Evolutionary conservation across 306 rosid genomes (phyloP).

Genomic region (Pachyrhizus erosus): DNA sequence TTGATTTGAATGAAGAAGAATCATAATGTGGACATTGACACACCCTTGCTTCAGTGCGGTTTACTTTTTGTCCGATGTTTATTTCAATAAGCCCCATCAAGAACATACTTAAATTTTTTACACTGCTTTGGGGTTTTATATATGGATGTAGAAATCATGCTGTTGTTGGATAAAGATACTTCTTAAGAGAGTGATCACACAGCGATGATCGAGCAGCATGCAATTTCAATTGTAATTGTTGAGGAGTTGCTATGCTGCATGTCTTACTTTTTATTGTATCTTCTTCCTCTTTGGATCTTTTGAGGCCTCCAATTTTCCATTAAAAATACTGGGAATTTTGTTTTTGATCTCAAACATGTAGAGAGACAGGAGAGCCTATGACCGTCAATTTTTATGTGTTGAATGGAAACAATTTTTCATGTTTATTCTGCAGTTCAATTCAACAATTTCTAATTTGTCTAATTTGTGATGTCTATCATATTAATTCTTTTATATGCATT

Average conservation of each 20-base stretch:
- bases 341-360: slow-evolving; percentile 53
- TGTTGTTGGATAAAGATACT: slow-evolving; percentile 63
- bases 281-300: slow-evolving; percentile 50
- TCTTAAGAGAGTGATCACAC: slow-evolving; percentile 57
- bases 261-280: slow-evolving; percentile 46
- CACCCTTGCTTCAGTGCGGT: slow-evolving; percentile 43
- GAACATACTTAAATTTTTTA: slow-evolving; percentile 42
- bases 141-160: slow-evolving; percentile 44
- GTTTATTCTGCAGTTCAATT: slow-evolving; percentile 16
- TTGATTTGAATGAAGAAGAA: slow-evolving; percentile 60
- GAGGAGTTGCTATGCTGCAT: slow-evolving; percentile 63
- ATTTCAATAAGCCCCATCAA: slow-evolving; percentile 61
- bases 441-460: slow-evolving; percentile 17
- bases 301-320: slow-evolving; percentile 59
- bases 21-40: slow-evolving; percentile 52
- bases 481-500: slow-evolving; percentile 20
- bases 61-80: slow-evolving; percentile 43
- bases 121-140: slow-evolving; percentile 50
- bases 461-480: slow-evolving; percentile 11
- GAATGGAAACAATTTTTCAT: slow-evolving; percentile 53
- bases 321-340: slow-evolving; percentile 57
- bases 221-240: slow-evolving; percentile 70
- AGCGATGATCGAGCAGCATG: slow-evolving; percentile 62
- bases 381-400: slow-evolving; percentile 51
- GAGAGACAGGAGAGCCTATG: slow-evolving; percentile 49